Percentiles rank a stretch among this genome's conserved stretches.
phyloP scores from a whole-genome alignment of 306 rosid species.

The Trichosanthes cucumerina region DNA sequence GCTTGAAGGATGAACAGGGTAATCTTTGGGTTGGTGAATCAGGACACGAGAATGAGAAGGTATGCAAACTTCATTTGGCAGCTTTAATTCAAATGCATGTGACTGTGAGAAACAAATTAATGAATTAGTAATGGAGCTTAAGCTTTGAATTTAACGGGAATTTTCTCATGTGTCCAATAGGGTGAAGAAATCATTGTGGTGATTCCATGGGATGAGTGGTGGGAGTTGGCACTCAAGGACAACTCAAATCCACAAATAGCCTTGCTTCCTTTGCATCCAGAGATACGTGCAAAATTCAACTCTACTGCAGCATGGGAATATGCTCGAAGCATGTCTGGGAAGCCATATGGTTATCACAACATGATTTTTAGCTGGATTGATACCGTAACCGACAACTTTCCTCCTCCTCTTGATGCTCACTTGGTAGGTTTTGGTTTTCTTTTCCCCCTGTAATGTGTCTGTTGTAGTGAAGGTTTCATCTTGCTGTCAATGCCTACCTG shows the following conservation, averaged over 20 bases:
- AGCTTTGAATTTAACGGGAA: not conserved
- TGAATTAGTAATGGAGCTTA: not conserved
- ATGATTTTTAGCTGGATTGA: conserved; percentile 99
- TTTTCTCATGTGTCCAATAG: conserved; percentile 24
- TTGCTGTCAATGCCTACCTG: not conserved
- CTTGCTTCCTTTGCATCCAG: conserved; percentile 86
- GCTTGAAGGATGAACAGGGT: conserved; percentile 91
- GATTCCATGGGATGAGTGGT: conserved; percentile 97
- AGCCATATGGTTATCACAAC: conserved; percentile 98
- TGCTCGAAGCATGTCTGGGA: conserved; percentile 89
- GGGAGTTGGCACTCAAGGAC: conserved; percentile 79
- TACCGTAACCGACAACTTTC: conserved; percentile 88
- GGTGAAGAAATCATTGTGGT: conserved; percentile 92
- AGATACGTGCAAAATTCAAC: conserved; percentile 66
- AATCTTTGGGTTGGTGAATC: conserved; percentile 98
- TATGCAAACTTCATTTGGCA: conserved; percentile 19
- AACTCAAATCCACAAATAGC: conserved; percentile 87
- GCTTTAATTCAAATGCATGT: not conserved
- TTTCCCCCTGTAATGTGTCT: not conserved
- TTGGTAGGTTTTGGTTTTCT: conserved; percentile 37
- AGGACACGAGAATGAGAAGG: conserved; percentile 97
- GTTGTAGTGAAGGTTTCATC: not conserved
- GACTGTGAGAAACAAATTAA: not conserved
- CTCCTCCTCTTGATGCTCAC: conserved; percentile 99
- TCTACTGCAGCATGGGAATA: conserved; percentile 90